A percentile compares a stretch with the other conserved stretches of the same genome.
Conservation (phyloP, 106 monocot genomes). For the Allium sativum region DNA sequence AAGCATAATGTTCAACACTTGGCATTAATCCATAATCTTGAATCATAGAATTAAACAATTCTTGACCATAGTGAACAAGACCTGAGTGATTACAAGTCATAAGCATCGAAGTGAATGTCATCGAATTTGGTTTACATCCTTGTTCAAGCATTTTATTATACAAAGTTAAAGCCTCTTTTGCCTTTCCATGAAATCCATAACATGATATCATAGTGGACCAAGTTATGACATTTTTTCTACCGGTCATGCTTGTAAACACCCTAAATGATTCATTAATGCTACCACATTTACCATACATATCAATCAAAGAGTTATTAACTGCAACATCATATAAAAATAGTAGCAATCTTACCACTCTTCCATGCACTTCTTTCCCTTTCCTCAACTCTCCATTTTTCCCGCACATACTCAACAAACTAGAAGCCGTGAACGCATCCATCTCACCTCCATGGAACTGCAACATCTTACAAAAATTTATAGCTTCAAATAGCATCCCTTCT, state of each 20-base stretch:
- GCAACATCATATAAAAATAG: conserved; percentile 18
- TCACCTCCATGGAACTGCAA: conserved; percentile 14
- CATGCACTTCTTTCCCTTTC: conserved; percentile 56
- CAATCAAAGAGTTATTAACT: conserved; percentile 44
- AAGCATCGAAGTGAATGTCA: conserved; percentile 44
- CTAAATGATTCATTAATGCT: conserved; percentile 17
- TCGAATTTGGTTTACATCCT: conserved; percentile 27
- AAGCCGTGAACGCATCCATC: conserved; percentile 31
- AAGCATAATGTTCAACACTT: conserved; percentile 43
- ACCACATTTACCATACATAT: conserved; percentile 69
- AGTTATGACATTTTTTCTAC: conserved; percentile 20
- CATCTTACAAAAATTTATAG: conserved; percentile 19
- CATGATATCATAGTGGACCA: conserved; percentile 58
- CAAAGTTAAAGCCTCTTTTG: conserved; percentile 23
- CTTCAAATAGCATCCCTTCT: conserved; percentile 11
- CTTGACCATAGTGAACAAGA: conserved; percentile 28
- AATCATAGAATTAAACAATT: conserved; percentile 29
- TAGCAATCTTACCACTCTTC: conserved; percentile 22
- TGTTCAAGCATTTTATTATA: conserved; percentile 31
- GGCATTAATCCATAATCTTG: conserved; percentile 21
- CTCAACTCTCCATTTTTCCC: conserved; percentile 34
- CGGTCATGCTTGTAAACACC: conserved; percentile 32
- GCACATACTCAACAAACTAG: conserved; percentile 49
- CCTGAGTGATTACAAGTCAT: conserved; percentile 52
- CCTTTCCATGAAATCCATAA: conserved; percentile 40